Conservation (phyloP, 2,329 filamentous ascomycete genomes). For the Diaporthe sp. region DNA sequence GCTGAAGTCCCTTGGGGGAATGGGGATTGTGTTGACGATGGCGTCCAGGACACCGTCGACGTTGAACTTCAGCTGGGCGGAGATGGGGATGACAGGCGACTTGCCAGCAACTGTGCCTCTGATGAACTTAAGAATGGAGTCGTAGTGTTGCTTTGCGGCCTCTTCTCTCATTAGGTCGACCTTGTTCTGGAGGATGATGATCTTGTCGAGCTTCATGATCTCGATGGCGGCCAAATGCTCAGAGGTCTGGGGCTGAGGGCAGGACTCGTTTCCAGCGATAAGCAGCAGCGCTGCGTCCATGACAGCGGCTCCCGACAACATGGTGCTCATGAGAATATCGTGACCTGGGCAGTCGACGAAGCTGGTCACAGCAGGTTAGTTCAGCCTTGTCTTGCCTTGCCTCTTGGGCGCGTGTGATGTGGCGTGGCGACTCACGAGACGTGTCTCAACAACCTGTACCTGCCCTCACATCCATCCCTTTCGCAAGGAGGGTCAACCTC, state of each 20-base stretch:
- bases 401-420: neutral
- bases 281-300: slow-evolving; percentile 98
- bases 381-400: slow-evolving; percentile 43
- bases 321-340: slow-evolving; percentile 99
- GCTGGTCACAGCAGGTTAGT: slow-evolving; percentile 57
- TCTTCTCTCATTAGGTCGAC: slow-evolving; percentile 98
- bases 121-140: slow-evolving; percentile 98
- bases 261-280: slow-evolving; percentile 98
- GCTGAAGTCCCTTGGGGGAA: slow-evolving; percentile 91
- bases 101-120: slow-evolving; percentile 96
- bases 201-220: slow-evolving; percentile 99
- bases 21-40: slow-evolving; percentile 94
- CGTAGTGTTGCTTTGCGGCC: slow-evolving; percentile 91
- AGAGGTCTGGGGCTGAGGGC: slow-evolving; percentile 97
- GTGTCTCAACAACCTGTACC: slow-evolving; percentile 89
- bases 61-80: slow-evolving; percentile 99
- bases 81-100: slow-evolving; percentile 94
- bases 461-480: slow-evolving; percentile 89
- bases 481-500: slow-evolving; percentile 97
- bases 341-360: slow-evolving; percentile 99
- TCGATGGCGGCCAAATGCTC: slow-evolving; percentile 99
- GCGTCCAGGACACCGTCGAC: slow-evolving; percentile 98
- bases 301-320: slow-evolving; percentile 99
- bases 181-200: slow-evolving; percentile 99
- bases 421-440: slow-evolving; percentile 78